Conservation (phyloP, 1,284 basidiomycete species). For the Cutaneotrichosporon sp. region DNA sequence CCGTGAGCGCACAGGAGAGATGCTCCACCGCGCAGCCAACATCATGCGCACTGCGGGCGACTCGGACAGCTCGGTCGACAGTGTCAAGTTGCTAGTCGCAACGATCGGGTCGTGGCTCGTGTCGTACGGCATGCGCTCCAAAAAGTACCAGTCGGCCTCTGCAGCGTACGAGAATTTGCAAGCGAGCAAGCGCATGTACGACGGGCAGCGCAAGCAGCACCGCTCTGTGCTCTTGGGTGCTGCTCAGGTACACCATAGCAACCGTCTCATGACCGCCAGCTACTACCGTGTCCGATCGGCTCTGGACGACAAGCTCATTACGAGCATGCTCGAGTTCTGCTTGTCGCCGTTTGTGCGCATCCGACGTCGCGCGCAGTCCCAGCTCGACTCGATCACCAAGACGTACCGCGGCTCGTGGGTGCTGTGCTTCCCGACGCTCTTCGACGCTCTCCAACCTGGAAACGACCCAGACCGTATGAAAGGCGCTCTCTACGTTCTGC, state of each 20-base stretch:
- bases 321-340: slow-evolving; percentile 76
- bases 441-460: slow-evolving; percentile 72
- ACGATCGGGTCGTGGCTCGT: slow-evolving; percentile 49
- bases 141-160: slow-evolving; percentile 43
- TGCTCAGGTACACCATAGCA: slow-evolving; percentile 43
- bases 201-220: slow-evolving; percentile 47
- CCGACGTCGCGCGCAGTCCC: slow-evolving; percentile 41
- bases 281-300: slow-evolving; percentile 76
- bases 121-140: slow-evolving; percentile 48
- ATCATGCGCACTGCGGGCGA: slow-evolving; percentile 66
- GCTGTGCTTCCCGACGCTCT: slow-evolving; percentile 68
- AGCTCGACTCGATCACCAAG: slow-evolving; percentile 54
- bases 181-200: slow-evolving; percentile 45
- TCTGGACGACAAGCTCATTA: slow-evolving; percentile 75
- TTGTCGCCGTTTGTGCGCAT: slow-evolving; percentile 79
- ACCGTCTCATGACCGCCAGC: slow-evolving; percentile 45
- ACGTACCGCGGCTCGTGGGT: slow-evolving; percentile 80
- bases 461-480: slow-evolving; percentile 93
- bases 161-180: slow-evolving; percentile 39
- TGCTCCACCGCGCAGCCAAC: slow-evolving; percentile 68
- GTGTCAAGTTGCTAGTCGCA: slow-evolving; percentile 61
- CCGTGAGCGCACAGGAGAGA: slow-evolving; percentile 67
- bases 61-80: slow-evolving; percentile 91
- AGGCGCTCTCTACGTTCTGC: slow-evolving; percentile 82
- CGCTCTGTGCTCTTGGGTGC: slow-evolving; percentile 44